Conservation (phyloP, 805 yeast species). For the Myxozyma vanderwaltii region DNA sequence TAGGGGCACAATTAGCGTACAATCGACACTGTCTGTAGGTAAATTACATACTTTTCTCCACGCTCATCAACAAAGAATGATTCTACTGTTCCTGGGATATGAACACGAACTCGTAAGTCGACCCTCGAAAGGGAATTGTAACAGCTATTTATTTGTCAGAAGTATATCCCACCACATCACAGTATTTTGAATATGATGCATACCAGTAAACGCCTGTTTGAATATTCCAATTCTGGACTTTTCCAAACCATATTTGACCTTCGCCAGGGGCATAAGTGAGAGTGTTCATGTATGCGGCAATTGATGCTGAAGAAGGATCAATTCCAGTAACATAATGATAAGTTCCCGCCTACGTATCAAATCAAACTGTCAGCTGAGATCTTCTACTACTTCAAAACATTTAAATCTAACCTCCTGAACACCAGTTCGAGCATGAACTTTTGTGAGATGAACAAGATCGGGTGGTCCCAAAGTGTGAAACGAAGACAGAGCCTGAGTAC, state of each 20-base stretch:
- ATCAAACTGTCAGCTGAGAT: neutral
- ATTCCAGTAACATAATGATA: constrained; percentile 59
- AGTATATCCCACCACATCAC: constrained; percentile 48
- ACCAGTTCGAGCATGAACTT: constrained; percentile 46
- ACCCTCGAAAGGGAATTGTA: constrained; percentile 73
- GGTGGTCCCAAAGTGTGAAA: constrained; percentile 71
- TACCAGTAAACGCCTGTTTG: constrained; percentile 48
- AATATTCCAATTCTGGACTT: constrained; percentile 48
- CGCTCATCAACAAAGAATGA: constrained; percentile 44
- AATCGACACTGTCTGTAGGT: neutral
- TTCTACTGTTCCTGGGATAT: constrained; percentile 54
- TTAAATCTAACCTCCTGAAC: constrained; percentile 48
- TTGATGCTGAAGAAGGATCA: constrained; percentile 55
- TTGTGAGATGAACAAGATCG: constrained; percentile 61
- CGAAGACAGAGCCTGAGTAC: constrained; percentile 49
- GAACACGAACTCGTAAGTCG: constrained; percentile 70
- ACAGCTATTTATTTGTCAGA: constrained; percentile 43
- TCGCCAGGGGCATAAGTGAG: constrained; percentile 50
- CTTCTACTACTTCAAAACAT: neutral
- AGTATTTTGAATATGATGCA: neutral
- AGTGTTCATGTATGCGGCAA: constrained; percentile 59
- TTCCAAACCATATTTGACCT: constrained; percentile 75
- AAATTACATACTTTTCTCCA: constrained; percentile 43
- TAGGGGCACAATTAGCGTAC: neutral
- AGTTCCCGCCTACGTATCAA: constrained; percentile 45